Conservation (phyloP, 2,329 filamentous ascomycete genomes). For the Apiospora arundinis region DNA sequence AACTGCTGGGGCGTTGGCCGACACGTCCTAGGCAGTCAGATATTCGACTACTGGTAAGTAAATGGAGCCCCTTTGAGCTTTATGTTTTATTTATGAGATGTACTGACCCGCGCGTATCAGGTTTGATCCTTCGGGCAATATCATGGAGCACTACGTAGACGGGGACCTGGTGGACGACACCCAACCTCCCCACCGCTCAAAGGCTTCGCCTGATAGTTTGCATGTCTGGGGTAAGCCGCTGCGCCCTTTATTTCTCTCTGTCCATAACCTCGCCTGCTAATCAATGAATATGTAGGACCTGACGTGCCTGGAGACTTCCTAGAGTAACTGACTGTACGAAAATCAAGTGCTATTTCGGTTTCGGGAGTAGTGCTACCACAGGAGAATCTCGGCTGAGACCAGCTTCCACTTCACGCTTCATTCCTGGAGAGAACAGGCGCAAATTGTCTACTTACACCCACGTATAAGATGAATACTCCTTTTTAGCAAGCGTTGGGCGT, state of each 20-base stretch:
- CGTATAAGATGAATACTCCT: neutral
- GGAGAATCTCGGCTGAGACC: neutral
- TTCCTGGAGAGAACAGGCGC: neutral
- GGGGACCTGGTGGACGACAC: constrained; percentile 68
- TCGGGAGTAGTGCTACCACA: too few relatives aligned
- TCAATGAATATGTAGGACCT: constrained; percentile 11
- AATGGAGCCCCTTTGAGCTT: neutral
- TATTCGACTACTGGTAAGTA: constrained; percentile 73
- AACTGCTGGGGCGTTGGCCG: constrained; percentile 75
- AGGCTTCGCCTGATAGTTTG: constrained; percentile 48
- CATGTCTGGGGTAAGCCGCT: constrained; percentile 51
- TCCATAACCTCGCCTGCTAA: neutral
- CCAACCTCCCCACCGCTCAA: constrained; percentile 51
- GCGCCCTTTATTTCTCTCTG: neutral
- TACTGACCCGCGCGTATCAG: constrained; percentile 35
- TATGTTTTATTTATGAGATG: neutral
- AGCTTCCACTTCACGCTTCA: neutral
- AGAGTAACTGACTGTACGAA: constrained; percentile 2
- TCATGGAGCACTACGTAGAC: constrained; percentile 75
- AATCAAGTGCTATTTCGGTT: neutral
- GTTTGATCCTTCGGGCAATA: constrained; percentile 68
- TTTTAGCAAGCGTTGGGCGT: neutral
- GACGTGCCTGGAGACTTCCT: constrained; percentile 38
- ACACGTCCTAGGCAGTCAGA: constrained; percentile 73
- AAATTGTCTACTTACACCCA: neutral